Evolutionary conservation across 345 rosid species (phyloP).

Genomic region (Combretum micranthum): DNA sequence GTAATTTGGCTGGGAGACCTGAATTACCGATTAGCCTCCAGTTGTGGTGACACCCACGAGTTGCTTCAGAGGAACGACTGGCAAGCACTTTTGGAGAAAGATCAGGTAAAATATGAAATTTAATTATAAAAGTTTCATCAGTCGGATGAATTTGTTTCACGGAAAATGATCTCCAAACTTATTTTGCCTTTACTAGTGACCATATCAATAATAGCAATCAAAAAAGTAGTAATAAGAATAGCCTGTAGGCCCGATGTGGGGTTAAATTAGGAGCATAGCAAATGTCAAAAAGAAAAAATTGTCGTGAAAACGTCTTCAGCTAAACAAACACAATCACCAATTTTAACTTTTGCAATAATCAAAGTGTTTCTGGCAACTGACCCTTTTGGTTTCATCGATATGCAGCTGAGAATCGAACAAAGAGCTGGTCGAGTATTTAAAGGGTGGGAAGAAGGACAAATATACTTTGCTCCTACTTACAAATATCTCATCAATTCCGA

Average conservation of each 20-base stretch:
- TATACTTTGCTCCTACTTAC: slow-evolving; percentile 87
- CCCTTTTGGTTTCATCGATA: background rate
- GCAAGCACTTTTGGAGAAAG: slow-evolving; percentile 79
- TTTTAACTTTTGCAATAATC: no score
- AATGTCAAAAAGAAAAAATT: no score
- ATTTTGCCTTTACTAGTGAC: no score
- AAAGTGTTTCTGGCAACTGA: background rate
- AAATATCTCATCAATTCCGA: slow-evolving; percentile 70
- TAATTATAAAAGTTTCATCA: background rate
- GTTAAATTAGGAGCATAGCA: no score
- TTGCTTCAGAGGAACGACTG: slow-evolving; percentile 55
- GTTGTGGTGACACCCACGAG: slow-evolving; percentile 34
- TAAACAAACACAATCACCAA: no score
- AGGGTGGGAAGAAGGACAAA: slow-evolving; percentile 93
- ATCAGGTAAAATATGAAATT: slow-evolving; percentile 45
- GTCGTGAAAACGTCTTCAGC: no score
- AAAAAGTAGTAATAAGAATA: no score
- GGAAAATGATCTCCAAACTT: no score
- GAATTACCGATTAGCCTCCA: slow-evolving; percentile 74
- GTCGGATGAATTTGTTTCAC: no score
- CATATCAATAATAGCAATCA: no score
- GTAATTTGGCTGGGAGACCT: slow-evolving; percentile 96
- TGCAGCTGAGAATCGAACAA: slow-evolving; percentile 69
- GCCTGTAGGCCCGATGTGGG: no score
- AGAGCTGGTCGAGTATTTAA: slow-evolving; percentile 64